Conservation (phyloP, 108 stramenopile species). For the Pseudonitzschia delicatissima region DNA sequence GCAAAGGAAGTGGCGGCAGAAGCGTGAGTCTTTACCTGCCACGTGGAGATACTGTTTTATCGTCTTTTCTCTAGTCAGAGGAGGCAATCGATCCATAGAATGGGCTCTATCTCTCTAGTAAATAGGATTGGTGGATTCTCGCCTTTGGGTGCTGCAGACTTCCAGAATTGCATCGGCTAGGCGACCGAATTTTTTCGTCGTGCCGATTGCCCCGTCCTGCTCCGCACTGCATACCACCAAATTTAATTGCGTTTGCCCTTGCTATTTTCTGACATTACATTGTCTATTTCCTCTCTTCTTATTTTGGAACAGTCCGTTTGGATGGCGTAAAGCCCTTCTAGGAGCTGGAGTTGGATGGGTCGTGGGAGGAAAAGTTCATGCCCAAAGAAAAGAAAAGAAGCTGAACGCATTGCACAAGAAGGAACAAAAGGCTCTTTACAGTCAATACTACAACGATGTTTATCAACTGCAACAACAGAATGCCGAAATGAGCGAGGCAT, state of each 20-base stretch:
- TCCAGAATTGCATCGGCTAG: too few species aligned
- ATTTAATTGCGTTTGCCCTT: too few species aligned
- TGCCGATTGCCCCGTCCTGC: too few species aligned
- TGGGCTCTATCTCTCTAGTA: too few species aligned
- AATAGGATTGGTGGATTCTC: too few species aligned
- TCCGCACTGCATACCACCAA: too few species aligned
- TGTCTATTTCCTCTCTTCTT: background rate
- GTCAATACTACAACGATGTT: conserved; percentile 91
- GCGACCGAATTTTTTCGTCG: too few species aligned
- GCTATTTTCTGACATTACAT: too few species aligned
- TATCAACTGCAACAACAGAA: conserved; percentile 85
- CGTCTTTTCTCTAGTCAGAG: too few species aligned
- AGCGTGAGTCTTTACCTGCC: conserved; percentile 35
- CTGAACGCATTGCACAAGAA: conserved; percentile 77
- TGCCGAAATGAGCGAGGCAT: conserved; percentile 52
- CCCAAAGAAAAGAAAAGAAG: conserved; percentile 63
- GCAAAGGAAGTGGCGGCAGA: conserved; percentile 49
- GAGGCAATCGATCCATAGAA: too few species aligned
- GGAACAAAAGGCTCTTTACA: conserved; percentile 88
- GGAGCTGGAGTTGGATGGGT: conserved; percentile 63
- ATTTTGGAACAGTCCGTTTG: conserved; percentile 12
- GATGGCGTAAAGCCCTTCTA: conserved; percentile 50
- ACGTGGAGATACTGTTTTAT: conserved; percentile 6
- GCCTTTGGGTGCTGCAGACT: too few species aligned
- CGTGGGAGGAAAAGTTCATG: conserved; percentile 71